Evolutionary conservation across 768 basidiomycete species (phyloP).

Genomic region (Suillus luteus): DNA sequence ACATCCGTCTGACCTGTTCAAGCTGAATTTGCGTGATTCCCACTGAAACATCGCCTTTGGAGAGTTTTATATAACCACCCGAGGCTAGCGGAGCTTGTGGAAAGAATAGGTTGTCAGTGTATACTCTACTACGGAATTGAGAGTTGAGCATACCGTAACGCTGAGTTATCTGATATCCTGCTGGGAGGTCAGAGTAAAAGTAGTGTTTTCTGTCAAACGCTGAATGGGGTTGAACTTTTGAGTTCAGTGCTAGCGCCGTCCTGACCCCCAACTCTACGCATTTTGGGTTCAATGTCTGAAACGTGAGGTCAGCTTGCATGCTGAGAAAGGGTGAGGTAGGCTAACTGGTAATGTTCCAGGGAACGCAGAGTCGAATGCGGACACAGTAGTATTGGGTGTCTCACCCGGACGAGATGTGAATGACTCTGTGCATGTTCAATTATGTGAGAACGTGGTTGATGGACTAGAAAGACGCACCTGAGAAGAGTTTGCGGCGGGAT

Average conservation of each 20-base stretch:
- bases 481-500: constrained; percentile 87
- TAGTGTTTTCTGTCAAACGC: constrained; percentile 98
- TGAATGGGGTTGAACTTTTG: constrained; percentile 65
- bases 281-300: constrained; percentile 59
- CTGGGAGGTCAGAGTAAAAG: constrained; percentile 92
- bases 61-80: constrained; percentile 57
- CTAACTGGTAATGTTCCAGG: constrained; percentile 91
- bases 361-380: constrained; percentile 83
- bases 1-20: constrained; percentile 69
- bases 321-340: constrained; percentile 15
- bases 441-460: background rate
- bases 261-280: constrained; percentile 81
- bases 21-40: constrained; percentile 93
- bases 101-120: background rate
- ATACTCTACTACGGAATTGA: background rate
- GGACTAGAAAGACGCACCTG: constrained; percentile 35
- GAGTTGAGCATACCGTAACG: constrained; percentile 54
- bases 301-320: constrained; percentile 14
- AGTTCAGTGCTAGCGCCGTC: constrained; percentile 76
- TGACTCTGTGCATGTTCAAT: constrained; percentile 35
- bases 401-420: constrained; percentile 48
- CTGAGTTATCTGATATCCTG: constrained; percentile 97
- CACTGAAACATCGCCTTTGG: constrained; percentile 47
- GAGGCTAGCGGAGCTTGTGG: constrained; percentile 74
- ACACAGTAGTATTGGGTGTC: constrained; percentile 71